These are phyloP conservation scores for Tetraselmis chui DNA, from an alignment of 139 green algal genomes.

Conservation along the genomic window DNA sequence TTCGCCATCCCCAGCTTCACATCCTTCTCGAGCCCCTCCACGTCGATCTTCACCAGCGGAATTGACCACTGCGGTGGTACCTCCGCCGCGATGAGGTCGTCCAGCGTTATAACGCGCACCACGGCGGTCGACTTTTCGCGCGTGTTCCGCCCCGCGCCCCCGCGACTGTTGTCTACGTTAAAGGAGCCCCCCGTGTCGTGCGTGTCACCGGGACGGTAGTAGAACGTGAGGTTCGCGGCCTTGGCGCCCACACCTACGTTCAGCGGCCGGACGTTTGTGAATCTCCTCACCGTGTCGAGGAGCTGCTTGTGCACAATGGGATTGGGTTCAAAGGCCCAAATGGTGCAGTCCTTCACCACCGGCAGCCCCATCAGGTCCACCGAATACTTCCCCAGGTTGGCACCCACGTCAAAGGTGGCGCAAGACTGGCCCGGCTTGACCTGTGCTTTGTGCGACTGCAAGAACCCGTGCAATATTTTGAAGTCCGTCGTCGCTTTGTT, in stretches of 20 bases:
- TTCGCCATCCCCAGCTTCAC: not conserved
- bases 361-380: not conserved
- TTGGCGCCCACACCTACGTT: not conserved
- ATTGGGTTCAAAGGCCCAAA: not conserved
- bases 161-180: not conserved
- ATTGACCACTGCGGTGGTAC: not conserved
- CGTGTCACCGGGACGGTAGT: not conserved
- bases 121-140: not conserved
- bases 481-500: not conserved
- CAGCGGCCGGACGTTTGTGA: not conserved
- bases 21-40: not conserved
- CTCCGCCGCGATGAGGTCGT: not conserved
- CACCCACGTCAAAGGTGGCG: not conserved
- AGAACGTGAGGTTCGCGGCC: not conserved
- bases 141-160: not conserved
- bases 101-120: not conserved
- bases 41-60: not conserved
- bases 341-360: not conserved
- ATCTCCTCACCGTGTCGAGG: not conserved
- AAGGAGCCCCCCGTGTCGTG: not conserved
- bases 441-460: not conserved
- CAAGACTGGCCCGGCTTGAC: not conserved
- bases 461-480: not conserved
- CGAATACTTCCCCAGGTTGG: not conserved
- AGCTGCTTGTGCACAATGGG: not conserved